Evolutionary conservation across 148 eudicot genomes (phyloP).

Genomic region (Camellia granthamiana): DNA sequence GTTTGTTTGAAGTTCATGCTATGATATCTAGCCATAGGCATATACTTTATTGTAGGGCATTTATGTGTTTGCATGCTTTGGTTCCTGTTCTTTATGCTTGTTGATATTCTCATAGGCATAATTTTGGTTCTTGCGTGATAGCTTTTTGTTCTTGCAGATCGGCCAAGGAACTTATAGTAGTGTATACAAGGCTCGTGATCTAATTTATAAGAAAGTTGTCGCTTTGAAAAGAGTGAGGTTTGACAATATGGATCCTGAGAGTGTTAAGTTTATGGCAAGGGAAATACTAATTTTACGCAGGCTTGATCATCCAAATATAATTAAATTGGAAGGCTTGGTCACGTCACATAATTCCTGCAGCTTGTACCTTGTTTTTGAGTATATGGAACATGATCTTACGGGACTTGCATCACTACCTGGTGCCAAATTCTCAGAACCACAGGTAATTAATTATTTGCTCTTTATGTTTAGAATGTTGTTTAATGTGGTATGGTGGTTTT

Average conservation of each 20-base stretch:
- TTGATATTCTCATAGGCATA: constrained; percentile 12
- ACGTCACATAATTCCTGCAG: constrained; percentile 60
- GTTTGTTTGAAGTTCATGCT: neutral
- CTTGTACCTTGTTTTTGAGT: constrained; percentile 81
- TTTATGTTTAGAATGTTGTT: neutral
- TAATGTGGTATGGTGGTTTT: neutral
- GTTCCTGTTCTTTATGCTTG: neutral
- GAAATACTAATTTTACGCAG: constrained; percentile 80
- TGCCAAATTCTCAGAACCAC: constrained; percentile 76
- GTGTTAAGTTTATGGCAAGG: constrained; percentile 88
- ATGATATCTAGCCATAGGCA: neutral
- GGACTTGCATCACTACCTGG: constrained; percentile 83
- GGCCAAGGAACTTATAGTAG: constrained; percentile 98
- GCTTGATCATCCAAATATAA: constrained; percentile 86
- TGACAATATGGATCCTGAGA: constrained; percentile 74
- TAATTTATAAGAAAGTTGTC: constrained; percentile 50
- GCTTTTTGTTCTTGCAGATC: constrained; percentile 55
- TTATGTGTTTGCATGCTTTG: neutral
- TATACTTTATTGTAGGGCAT: neutral
- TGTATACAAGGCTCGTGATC: constrained; percentile 88
- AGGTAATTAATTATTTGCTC: constrained; percentile 40
- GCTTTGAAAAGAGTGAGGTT: constrained; percentile 90
- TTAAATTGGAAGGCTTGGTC: constrained; percentile 76
- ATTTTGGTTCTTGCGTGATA: constrained; percentile 25
- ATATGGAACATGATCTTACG: constrained; percentile 91